Evolutionary conservation across 345 rosid species (phyloP), one percentile per base, ranked within the genome.

Genomic region (Gossypium arboreum): DNA sequence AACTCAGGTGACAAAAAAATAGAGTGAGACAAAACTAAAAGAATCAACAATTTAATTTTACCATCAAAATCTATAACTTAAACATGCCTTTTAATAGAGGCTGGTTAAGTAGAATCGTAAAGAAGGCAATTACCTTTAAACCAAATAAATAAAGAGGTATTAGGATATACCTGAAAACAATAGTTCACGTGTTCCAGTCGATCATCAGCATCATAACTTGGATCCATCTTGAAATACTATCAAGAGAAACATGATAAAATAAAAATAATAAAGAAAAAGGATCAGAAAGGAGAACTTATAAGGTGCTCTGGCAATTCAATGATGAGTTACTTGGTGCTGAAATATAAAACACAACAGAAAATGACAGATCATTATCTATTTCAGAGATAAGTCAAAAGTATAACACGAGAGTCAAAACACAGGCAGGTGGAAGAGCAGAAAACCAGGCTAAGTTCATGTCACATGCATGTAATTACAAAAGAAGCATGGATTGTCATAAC

Each of bases 171-270:
- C 99, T 93, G 89, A 78, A 93, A 90, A 83, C 98, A 94, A 81
- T 94, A 94, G 66, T 79, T 84, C 66, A 92, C 87, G 47, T 94
- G 98, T 13, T 91, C 98, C n/a, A 92, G 83, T 58, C 97, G 94
- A 68, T 94, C 92, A 75, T 80, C 77, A 61, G 81, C 86, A 48
- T 90, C 93, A 57, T 79, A 89, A 72, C 87, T 91, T 79, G 86
- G 84, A 86, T 88, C 85, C 98, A 94, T 94, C 85, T 94, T 90
- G 87, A 90, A 94, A 85, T 90, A 94, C 98, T 94, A 79, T 66
- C 69, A 72, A 61, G 45, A 60, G 61, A 74, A 79, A 69, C 59
- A 69, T 4, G 73, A 64, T 74, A 62, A 65, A 67, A 44, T 17
- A 6, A 15, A 44, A 57, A 70, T 4, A 27, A 29, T 2, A 43